Base-by-base conservation (phyloP, 2,329 filamentous ascomycete species). In the Colletotrichum godetiae region DNA sequence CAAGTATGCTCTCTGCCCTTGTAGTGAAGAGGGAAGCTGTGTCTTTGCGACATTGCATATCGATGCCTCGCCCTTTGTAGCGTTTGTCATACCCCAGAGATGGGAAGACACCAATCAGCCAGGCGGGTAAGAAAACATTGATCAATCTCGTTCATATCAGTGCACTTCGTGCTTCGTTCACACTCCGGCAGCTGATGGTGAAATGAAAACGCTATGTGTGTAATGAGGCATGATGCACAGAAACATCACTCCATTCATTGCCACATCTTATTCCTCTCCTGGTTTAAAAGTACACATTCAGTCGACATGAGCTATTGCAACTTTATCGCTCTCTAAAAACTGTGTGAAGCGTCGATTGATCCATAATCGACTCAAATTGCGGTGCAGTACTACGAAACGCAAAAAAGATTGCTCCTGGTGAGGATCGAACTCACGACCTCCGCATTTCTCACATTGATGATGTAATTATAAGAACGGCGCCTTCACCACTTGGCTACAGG, bases 401-500 rank as follows among this genome's bases (percentile, higher is more conserved):
- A 19, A 49, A 61, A 71, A 74, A 42, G 15, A 52, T 10, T 53
- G 75, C 70, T 74, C 78, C 78, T 68, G 69, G 68, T 69, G 78
- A 79, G 78, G 79, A 77, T 80, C 78, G 78, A 80, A 80, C 79
- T 78, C 78, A 76, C 79, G 78, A 79, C 78, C 78, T 78, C 76
- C 77, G 78, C 78, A 80, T 80, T 55, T 78, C 78, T 66, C 61
- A 77, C 56, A 74, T 77, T 66, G 73, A 60, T 53, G 58, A 62
- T 63, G 74, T 68, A 75, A 77, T 74, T 80, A 80, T 80, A 80
- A 79, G 78, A 78, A 79, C 78, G 77, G 80, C 75, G 78, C 78
- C 78, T 78, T 80, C 80, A 80, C 79, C 78, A 79, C 78, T 80
- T 77, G 78, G 78, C 79, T 79, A 80, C 75, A 78, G 78, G 79